phyloP scores from a whole-genome alignment of 2,329 filamentous ascomycete species.

The Xylariaceae sp. region DNA sequence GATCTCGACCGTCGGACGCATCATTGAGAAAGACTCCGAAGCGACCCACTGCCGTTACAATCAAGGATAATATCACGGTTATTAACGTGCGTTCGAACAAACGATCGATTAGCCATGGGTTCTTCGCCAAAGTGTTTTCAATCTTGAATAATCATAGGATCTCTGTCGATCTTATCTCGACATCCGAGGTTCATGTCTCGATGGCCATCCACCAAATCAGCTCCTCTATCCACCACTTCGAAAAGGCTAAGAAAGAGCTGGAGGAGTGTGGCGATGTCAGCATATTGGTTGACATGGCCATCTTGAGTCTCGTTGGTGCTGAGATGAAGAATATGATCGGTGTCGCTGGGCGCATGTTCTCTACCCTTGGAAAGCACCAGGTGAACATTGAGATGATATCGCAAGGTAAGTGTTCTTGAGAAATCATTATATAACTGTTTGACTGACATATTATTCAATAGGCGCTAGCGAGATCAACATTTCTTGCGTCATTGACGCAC shows the following conservation, averaged over 20 bases:
- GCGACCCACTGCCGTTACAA: slow-evolving; percentile 84
- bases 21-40: slow-evolving; percentile 59
- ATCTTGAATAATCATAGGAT: slow-evolving; percentile 83
- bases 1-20: slow-evolving; percentile 43
- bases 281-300: slow-evolving; percentile 87
- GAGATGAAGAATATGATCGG: slow-evolving; percentile 98
- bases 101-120: slow-evolving; percentile 90
- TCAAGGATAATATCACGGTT: slow-evolving; percentile 94
- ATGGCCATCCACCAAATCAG: slow-evolving; percentile 89
- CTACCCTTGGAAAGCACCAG: slow-evolving; percentile 84
- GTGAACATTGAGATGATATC: slow-evolving; percentile 99
- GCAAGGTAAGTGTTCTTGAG: slow-evolving; percentile 65
- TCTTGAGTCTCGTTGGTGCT: slow-evolving; percentile 87
- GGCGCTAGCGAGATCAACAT: slow-evolving; percentile 99
- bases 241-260: slow-evolving; percentile 67
- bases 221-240: slow-evolving; percentile 57
- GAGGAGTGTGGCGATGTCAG: slow-evolving; percentile 84
- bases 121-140: slow-evolving; percentile 89
- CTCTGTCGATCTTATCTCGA: slow-evolving; percentile 94
- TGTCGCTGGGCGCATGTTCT: slow-evolving; percentile 92
- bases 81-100: slow-evolving; percentile 99
- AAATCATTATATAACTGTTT: background rate
- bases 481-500: slow-evolving; percentile 90
- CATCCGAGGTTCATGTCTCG: slow-evolving; percentile 93
- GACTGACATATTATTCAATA: slow-evolving; percentile 32